phyloP scores from a whole-genome alignment of 164 flowering plant species.

The Vitis riparia region DNA sequence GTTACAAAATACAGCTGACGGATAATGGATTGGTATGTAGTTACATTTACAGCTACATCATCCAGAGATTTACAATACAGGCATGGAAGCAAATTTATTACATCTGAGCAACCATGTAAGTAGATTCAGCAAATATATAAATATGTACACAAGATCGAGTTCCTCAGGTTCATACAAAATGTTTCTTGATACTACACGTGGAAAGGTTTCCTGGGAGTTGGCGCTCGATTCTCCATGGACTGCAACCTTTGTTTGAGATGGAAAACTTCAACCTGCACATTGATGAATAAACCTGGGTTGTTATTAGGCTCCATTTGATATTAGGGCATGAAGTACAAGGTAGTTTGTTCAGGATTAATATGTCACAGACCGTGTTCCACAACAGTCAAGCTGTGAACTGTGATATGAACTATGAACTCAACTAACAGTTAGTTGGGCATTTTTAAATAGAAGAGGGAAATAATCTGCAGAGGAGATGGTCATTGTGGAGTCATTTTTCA shows the following conservation, averaged over 20 bases:
- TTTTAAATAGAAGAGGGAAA: too few species aligned
- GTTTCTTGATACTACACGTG: constrained; percentile 31
- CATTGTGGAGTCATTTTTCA: too few species aligned
- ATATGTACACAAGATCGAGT: not conserved
- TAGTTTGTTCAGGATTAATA: too few species aligned
- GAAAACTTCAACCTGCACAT: constrained; percentile 89
- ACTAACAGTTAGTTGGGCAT: too few species aligned
- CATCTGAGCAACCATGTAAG: not conserved
- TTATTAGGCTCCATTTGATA: too few species aligned
- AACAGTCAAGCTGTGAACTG: too few species aligned
- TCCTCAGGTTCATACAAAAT: not conserved
- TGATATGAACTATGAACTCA: too few species aligned
- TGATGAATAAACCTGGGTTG: not conserved
- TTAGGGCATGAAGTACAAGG: too few species aligned
- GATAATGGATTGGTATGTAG: not conserved
- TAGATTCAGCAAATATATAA: not conserved
- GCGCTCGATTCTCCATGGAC: constrained; percentile 79
- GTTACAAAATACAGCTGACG: too few species aligned
- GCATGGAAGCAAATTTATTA: not conserved
- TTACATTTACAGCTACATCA: constrained; percentile 3
- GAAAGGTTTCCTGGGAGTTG: constrained; percentile 95
- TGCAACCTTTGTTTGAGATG: constrained; percentile 95
- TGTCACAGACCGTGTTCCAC: too few species aligned
- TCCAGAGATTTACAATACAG: not conserved
- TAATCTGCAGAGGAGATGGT: too few species aligned